Evolutionary conservation across 2,329 filamentous ascomycete species (phyloP).

Genomic region (Huntiella bhutanensis): DNA sequence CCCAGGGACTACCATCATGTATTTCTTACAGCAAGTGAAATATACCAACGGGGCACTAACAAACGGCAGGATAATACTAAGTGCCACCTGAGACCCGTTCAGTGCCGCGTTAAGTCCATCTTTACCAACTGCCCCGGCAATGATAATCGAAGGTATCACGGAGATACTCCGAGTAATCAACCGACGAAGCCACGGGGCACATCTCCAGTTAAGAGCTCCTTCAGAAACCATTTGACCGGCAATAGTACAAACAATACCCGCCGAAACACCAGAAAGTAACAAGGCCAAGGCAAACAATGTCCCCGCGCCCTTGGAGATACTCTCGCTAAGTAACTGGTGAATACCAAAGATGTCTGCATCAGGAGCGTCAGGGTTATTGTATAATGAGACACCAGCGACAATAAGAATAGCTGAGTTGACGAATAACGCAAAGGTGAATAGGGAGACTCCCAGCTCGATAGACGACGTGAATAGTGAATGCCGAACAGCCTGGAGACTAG

Average conservation of each 20-base stretch:
- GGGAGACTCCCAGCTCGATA: slow-evolving; percentile 47
- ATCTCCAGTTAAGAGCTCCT: slow-evolving; percentile 56
- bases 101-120: slow-evolving; percentile 52
- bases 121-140: slow-evolving; percentile 59
- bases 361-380: slow-evolving; percentile 37
- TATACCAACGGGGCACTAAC: slow-evolving; percentile 69
- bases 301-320: slow-evolving; percentile 56
- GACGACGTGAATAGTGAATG: slow-evolving; percentile 58
- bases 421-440: slow-evolving; percentile 70
- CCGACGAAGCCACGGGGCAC: slow-evolving; percentile 61
- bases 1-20: slow-evolving; percentile 51
- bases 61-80: slow-evolving; percentile 65
- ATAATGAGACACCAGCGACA: slow-evolving; percentile 60
- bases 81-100: slow-evolving; percentile 57
- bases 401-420: slow-evolving; percentile 72
- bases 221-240: slow-evolving; percentile 78
- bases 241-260: slow-evolving; percentile 77
- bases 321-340: slow-evolving; percentile 47
- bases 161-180: slow-evolving; percentile 62
- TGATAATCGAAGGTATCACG: slow-evolving; percentile 66
- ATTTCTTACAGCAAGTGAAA: slow-evolving; percentile 61
- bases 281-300: slow-evolving; percentile 71
- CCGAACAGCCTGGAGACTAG: slow-evolving; percentile 53
- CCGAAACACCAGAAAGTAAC: slow-evolving; percentile 60
- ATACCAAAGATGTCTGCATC: slow-evolving; percentile 70